phyloP scores from a whole-genome alignment of 2,329 filamentous ascomycete species.

The Tolypocladium ophioglossoides region DNA sequence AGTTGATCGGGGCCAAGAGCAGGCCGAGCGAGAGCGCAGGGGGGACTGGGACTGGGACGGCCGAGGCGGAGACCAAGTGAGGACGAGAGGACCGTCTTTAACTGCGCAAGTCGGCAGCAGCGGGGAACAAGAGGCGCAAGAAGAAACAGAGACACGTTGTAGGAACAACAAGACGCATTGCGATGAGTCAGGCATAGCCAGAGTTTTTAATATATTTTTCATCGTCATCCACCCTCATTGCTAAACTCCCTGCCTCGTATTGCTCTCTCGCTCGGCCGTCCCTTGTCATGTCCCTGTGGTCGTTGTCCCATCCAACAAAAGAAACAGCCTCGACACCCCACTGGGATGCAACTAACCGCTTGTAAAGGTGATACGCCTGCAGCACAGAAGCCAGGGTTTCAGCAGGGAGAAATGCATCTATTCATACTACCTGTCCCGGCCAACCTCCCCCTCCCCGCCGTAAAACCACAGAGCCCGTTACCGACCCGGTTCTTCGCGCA shows the following conservation, averaged over 20 bases:
- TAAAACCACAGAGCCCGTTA: not conserved
- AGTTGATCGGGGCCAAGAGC: not conserved
- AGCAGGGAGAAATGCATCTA: not conserved
- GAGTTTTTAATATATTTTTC: not conserved
- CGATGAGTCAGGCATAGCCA: not conserved
- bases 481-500: not conserved
- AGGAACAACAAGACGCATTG: not conserved
- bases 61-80: not conserved
- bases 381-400: not conserved
- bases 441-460: not conserved
- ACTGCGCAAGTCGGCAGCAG: not conserved
- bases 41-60: not conserved
- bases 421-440: not conserved
- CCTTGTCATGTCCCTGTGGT: no score
- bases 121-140: not conserved
- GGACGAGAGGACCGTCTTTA: not conserved
- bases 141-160: not conserved
- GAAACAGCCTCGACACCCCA: not conserved
- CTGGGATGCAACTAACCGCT: not conserved
- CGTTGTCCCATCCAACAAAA: not conserved
- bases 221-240: not conserved
- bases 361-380: not conserved
- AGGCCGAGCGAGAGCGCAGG: not conserved
- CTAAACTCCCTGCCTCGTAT: no score
- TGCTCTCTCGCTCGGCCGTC: not conserved